Evolutionary conservation across 768 basidiomycete species (phyloP).

Genomic region (Termitomyces sp.): DNA sequence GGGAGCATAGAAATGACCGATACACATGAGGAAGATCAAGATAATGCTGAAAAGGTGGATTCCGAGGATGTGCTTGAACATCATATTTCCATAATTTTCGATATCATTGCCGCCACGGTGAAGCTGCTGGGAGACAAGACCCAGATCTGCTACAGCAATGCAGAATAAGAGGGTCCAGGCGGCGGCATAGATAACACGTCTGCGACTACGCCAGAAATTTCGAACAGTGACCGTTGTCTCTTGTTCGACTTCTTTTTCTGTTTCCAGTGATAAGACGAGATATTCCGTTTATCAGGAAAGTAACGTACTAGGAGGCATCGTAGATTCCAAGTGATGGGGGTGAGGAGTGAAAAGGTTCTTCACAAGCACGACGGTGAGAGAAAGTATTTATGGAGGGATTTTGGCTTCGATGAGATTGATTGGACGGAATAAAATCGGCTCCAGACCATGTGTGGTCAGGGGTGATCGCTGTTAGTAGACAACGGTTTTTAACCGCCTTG

Average conservation of each 20-base stretch:
- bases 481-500: neutral
- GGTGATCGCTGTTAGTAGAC: neutral
- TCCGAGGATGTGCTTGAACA: constrained; percentile 12
- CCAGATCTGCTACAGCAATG: neutral
- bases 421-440: neutral
- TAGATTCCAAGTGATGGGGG: neutral
- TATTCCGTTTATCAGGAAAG: neutral
- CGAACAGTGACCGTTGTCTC: neutral
- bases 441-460: neutral
- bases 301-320: neutral
- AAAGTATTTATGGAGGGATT: neutral
- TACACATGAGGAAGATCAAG: constrained; percentile 6
- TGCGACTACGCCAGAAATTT: neutral
- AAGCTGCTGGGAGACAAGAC: constrained; percentile 10
- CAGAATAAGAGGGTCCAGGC: constrained; percentile 1
- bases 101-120: constrained; percentile 4
- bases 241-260: constrained; percentile 1
- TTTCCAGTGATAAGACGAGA: neutral
- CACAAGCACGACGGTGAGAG: neutral
- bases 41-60: constrained; percentile 7
- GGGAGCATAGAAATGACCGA: constrained; percentile 8
- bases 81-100: constrained; percentile 9
- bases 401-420: neutral
- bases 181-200: neutral
- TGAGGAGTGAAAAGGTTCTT: neutral